These are phyloP conservation scores for Cicer chorassanicum DNA, from an alignment of 306 rosid species.

Conservation along the genomic window DNA sequence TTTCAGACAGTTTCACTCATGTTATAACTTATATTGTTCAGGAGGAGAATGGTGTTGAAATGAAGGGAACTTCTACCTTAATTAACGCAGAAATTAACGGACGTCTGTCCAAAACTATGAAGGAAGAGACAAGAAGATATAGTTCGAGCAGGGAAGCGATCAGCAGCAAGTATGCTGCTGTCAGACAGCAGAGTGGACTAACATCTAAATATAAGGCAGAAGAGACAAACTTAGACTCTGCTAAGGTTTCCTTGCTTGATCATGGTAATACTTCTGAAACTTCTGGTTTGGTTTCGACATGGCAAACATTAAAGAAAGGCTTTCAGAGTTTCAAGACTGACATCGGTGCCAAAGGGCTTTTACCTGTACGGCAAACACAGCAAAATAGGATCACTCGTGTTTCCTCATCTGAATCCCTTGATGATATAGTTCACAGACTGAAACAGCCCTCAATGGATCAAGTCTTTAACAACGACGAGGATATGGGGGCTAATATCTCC, in stretches of 20 bases:
- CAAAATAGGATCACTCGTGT: constrained; percentile 57
- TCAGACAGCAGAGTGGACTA: constrained; percentile 70
- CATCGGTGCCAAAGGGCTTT: constrained; percentile 61
- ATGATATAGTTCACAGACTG: constrained; percentile 90
- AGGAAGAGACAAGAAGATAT: constrained; percentile 70
- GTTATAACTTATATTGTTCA: constrained; percentile 45
- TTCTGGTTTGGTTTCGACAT: constrained; percentile 69
- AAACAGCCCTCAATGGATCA: constrained; percentile 67
- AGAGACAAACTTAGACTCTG: constrained; percentile 60
- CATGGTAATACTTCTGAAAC: constrained; percentile 52
- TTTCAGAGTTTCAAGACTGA: constrained; percentile 80
- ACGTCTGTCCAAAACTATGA: constrained; percentile 53
- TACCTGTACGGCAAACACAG: constrained; percentile 68
- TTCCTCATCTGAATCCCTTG: constrained; percentile 86
- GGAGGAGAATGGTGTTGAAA: constrained; percentile 70
- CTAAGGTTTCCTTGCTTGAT: constrained; percentile 75
- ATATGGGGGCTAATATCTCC: constrained; percentile 46
- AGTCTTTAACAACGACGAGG: constrained; percentile 51
- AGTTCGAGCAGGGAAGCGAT: constrained; percentile 82
- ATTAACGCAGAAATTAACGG: constrained; percentile 48
- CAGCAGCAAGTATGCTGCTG: constrained; percentile 78
- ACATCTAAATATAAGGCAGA: constrained; percentile 58
- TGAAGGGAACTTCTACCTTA: constrained; percentile 57
- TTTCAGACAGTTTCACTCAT: constrained; percentile 32
- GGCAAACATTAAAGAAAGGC: constrained; percentile 82